Evolutionary conservation across 2,329 filamentous ascomycete genomes (phyloP), one percentile per base, ranked within the genome.

Genomic region (Gremmenia infestans): DNA sequence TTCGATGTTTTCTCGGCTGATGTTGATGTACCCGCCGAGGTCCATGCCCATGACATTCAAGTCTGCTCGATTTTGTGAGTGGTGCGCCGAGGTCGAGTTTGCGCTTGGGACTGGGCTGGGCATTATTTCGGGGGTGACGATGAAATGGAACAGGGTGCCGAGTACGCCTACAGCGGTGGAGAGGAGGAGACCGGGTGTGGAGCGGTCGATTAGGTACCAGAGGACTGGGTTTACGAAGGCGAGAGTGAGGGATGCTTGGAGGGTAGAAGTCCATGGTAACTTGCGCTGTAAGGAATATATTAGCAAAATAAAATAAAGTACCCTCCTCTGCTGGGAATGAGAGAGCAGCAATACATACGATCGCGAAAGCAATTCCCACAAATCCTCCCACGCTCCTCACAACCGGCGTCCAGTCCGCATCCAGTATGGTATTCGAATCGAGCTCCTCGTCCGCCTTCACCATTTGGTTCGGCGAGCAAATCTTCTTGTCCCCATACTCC

Each of bases 161-260:
- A 81, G 74, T 25, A 93, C 69, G 1, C 90, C 88, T 11, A 96
- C 86, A 1, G 82, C 75, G 14, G 86, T 79, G 0, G 90, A 91
- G 54, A 97, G 81, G 36, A 94, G 75, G 63, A 97, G 88, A 4
- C 94, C 94, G 0, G 91, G 82, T 63, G 85, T 86, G 48, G 91
- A 94, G 50, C 93, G 89, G 73, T 99, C 94, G 68, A 99, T 88
- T 23, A 97, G 79, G 73, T 96, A 99, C 94, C 94, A 99, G 17
- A 99, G 77, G 9, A 94, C 88, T 1, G 94, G 93, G 70, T 97
- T 97, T 19, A 88, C 90, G 57, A 97, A 83, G 22, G 91, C 89
- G 49, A 99, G 84, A 1, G 92, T 94, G 25, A 95, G 73, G 1
- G 92, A 95, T 19, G 95, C 85, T 72, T 99, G 94, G n/a, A 96